Evolutionary conservation across 2,329 filamentous ascomycete species (phyloP).

Genomic region (Purpureocillium takamizusanense): DNA sequence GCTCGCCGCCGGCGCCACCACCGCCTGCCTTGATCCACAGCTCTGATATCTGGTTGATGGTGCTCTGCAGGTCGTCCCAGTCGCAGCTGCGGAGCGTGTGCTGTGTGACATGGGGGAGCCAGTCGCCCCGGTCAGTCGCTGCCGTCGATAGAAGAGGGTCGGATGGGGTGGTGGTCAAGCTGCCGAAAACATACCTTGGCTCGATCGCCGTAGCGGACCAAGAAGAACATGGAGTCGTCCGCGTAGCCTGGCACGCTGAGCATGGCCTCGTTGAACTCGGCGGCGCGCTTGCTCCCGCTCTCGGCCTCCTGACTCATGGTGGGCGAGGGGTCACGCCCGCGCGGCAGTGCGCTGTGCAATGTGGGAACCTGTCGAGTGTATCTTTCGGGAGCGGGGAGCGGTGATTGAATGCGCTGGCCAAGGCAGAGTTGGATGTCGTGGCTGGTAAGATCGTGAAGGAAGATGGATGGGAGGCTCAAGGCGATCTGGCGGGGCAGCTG

Average conservation of each 20-base stretch:
- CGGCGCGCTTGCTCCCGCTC: slow-evolving; percentile 14
- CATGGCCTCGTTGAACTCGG: slow-evolving; percentile 16
- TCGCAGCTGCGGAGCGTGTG: slow-evolving; percentile 15
- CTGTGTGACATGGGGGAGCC: slow-evolving; percentile 4
- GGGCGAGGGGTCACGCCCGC: too few species aligned
- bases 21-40: slow-evolving; percentile 8
- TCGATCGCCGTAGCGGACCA: slow-evolving; percentile 14
- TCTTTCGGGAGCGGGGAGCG: too few species aligned
- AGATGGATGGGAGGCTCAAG: too few species aligned
- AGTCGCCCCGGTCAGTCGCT: neutral
- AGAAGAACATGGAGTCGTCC: slow-evolving; percentile 20
- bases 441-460: too few species aligned
- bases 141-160: neutral
- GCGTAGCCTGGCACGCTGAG: slow-evolving; percentile 17
- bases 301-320: neutral
- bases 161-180: too few species aligned
- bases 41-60: slow-evolving; percentile 7
- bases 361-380: too few species aligned
- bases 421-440: too few species aligned
- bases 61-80: slow-evolving; percentile 13
- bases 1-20: slow-evolving; percentile 1
- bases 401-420: too few species aligned
- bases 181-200: slow-evolving; percentile 15
- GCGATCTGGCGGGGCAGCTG: too few species aligned
- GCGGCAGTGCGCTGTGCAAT: too few species aligned